Percentiles rank a stretch among this genome's conserved stretches.
Conservation (phyloP, 202 grass and related monocot species). For the Alloteropsis angusta region DNA sequence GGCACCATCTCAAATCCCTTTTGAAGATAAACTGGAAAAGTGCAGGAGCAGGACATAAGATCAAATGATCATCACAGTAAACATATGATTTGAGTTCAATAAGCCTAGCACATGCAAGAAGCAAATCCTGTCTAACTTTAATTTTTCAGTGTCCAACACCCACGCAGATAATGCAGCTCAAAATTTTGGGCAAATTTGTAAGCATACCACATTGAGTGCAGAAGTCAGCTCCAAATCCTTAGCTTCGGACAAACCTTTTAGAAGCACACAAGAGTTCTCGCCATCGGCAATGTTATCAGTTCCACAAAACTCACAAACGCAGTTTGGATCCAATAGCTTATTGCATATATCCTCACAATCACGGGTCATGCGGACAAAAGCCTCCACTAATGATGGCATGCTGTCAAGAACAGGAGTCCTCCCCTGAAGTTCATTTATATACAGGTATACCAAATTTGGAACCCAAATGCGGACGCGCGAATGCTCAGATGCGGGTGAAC, state of each 20-base stretch:
- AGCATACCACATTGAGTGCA: background rate
- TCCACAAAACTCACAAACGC: background rate
- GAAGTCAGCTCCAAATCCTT: background rate
- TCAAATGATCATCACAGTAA: background rate
- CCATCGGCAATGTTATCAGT: background rate
- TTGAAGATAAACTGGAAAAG: background rate
- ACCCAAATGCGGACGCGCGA: background rate
- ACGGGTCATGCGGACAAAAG: background rate
- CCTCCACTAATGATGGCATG: background rate
- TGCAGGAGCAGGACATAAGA: background rate
- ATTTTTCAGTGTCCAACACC: background rate
- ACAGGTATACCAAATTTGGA: background rate
- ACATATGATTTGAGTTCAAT: background rate
- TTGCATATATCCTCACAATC: background rate
- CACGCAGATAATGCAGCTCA: background rate
- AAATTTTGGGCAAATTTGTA: background rate
- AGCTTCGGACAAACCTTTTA: background rate
- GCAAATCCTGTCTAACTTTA: background rate
- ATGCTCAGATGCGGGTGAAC: background rate
- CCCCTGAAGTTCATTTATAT: background rate
- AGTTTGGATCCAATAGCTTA: background rate
- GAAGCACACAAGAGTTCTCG: background rate
- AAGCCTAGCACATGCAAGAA: background rate
- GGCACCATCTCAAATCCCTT: background rate
- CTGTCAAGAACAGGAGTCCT: background rate